phyloP scores from a whole-genome alignment of 345 rosid species.

The Eucalyptus tenuipes region DNA sequence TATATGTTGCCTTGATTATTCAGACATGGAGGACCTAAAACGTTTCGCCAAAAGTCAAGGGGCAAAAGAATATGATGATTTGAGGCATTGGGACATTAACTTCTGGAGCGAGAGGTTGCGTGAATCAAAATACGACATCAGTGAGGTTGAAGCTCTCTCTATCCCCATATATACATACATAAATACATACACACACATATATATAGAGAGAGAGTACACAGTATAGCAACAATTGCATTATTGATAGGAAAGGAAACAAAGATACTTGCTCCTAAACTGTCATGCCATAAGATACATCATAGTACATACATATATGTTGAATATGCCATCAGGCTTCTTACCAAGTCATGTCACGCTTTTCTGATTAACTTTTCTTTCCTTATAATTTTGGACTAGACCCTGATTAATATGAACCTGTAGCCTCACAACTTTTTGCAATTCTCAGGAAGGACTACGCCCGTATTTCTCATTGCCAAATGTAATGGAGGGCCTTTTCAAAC shows the following conservation, averaged over 20 bases:
- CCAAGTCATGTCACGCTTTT: not conserved
- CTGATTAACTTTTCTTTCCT: not conserved
- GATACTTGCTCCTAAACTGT: not conserved
- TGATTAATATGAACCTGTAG: not conserved
- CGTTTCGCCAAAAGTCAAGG: conserved; percentile 58
- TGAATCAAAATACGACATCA: conserved; percentile 74
- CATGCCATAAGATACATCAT: not conserved
- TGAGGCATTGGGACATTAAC: conserved; percentile 69
- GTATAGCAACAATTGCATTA: not conserved
- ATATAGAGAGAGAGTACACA: not conserved
- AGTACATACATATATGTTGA: not conserved
- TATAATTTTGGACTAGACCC: not conserved
- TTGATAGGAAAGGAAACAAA: not conserved
- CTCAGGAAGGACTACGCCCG: conserved; percentile 77
- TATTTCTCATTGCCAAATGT: conserved; percentile 87
- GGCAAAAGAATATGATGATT: conserved; percentile 51
- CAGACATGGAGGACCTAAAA: conserved; percentile 80
- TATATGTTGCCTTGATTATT: not conserved
- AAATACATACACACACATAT: no score
- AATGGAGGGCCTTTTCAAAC: conserved; percentile 69
- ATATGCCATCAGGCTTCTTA: not conserved
- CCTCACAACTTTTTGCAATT: not conserved
- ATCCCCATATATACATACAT: no score
- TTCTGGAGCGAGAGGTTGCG: conserved; percentile 98
- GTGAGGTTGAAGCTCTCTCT: conserved; percentile 39